Base-by-base conservation (phyloP, 768 basidiomycete genomes). In the Aureoboletus auriporus region DNA sequence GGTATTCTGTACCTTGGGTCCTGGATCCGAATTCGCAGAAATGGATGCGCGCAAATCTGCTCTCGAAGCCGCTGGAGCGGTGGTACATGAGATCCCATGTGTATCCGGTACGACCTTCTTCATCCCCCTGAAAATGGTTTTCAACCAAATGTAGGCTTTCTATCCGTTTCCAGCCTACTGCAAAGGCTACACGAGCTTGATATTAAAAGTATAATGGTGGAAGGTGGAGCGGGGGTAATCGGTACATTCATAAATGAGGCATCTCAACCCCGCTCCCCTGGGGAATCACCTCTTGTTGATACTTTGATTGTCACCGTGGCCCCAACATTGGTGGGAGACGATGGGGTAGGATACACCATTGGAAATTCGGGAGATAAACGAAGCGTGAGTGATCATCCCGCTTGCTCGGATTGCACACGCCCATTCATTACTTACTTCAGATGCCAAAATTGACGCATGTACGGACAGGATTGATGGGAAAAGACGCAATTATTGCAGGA, bases 221-320 rank as follows among this genome's bases (percentile, higher is more conserved):
- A 99, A 71, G 96, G 96, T 44, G 96, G 96, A 13, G 87, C 91
- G 8, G 69, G 71, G 8, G 75, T 99, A 53, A 92, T 99, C 48
- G 72, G 75, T 6, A 82, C 88, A 1, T 67, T 67, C 47, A 50
- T 58, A 27, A 27, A 48, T 17, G 50, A 46, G 23, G 49, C 45
- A 17, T 54, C 52, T 8, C 50, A 46, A 42, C 39, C 52, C 30
- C 42, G 42, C 13, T 8, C 8, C 39, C 30, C 50, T 14, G 35
- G 43, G 23, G 51, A 52, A 38, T 45, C 53, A 12, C 59, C 62
- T 27, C 51, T 79, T 11, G 74, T 95, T 6, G 89, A 97, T 64
- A 73, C 76, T 11, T 59, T 96, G 16, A 77, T 98, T 39, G 71
- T 97, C 39, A 98, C 96, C 4, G 77, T 91, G 16, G 89, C 94